Evolutionary conservation across 441 rosid species (phyloP).

Genomic region (Brassica hybrid): DNA sequence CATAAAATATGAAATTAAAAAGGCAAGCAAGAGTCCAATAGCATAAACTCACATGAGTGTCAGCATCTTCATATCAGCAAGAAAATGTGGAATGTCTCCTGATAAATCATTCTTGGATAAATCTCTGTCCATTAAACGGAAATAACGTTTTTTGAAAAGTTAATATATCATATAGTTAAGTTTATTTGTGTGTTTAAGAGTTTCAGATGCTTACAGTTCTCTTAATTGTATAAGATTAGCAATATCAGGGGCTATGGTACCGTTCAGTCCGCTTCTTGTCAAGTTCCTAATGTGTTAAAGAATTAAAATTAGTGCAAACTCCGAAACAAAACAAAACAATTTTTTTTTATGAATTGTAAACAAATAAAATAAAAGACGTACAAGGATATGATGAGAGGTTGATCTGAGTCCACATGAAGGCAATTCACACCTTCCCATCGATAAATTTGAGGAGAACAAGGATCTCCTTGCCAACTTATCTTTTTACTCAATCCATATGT

Average conservation of each 20-base stretch:
- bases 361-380: conserved; percentile 33
- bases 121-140: conserved; percentile 42
- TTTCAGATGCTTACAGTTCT: conserved; percentile 34
- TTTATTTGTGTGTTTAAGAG: background rate
- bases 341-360: background rate
- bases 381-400: conserved; percentile 46
- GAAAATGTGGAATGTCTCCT: conserved; percentile 48
- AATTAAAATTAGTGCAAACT: background rate
- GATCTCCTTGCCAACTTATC: conserved; percentile 43
- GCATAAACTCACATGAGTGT: conserved; percentile 46
- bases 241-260: conserved; percentile 39
- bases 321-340: background rate
- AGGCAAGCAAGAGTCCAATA: conserved; percentile 13
- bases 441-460: conserved; percentile 36
- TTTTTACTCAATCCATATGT: conserved; percentile 32
- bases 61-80: conserved; percentile 43
- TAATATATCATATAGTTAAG: background rate
- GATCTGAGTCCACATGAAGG: conserved; percentile 27
- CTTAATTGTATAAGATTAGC: conserved; percentile 36
- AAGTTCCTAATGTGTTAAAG: conserved; percentile 22
- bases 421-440: conserved; percentile 50
- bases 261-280: conserved; percentile 35
- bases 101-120: conserved; percentile 49
- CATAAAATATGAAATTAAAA: background rate
- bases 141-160: background rate